phyloP scores from a whole-genome alignment of 2,329 filamentous ascomycete genomes.

The Sporothrix mexicana region DNA sequence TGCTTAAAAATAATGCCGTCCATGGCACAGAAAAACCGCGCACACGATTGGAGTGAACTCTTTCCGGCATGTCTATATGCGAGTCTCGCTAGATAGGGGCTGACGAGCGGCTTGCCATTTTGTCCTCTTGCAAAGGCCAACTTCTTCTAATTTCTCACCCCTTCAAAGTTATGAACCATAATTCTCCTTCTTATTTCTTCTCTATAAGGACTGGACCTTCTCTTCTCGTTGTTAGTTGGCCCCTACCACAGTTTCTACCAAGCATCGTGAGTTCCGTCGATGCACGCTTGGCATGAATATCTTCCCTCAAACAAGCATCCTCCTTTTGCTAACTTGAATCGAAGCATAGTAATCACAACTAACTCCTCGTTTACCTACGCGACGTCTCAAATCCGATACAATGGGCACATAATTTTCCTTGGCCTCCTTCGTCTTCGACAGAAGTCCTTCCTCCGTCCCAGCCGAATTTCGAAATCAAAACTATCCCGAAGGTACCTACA shows the following conservation, averaged over 20 bases:
- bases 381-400: background rate
- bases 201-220: too few species aligned
- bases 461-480: background rate
- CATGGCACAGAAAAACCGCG: background rate
- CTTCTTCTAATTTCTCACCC: background rate
- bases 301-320: background rate
- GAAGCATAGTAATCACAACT: background rate
- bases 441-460: background rate
- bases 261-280: too few species aligned
- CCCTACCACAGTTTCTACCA: too few species aligned
- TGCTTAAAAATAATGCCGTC: background rate
- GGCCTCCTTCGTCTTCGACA: background rate
- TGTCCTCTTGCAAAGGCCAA: background rate
- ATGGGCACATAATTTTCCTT: constrained; percentile 10
- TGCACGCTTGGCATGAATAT: too few species aligned
- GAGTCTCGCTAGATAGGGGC: background rate
- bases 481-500: background rate
- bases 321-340: background rate
- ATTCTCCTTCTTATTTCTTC: too few species aligned
- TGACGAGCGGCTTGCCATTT: background rate
- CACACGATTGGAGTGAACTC: too few species aligned
- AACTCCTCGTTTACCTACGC: background rate
- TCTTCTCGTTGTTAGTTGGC: too few species aligned
- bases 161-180: background rate
- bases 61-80: background rate